phyloP scores from a whole-genome alignment of 768 basidiomycete genomes.

The Coprinellus aureogranulatus region DNA sequence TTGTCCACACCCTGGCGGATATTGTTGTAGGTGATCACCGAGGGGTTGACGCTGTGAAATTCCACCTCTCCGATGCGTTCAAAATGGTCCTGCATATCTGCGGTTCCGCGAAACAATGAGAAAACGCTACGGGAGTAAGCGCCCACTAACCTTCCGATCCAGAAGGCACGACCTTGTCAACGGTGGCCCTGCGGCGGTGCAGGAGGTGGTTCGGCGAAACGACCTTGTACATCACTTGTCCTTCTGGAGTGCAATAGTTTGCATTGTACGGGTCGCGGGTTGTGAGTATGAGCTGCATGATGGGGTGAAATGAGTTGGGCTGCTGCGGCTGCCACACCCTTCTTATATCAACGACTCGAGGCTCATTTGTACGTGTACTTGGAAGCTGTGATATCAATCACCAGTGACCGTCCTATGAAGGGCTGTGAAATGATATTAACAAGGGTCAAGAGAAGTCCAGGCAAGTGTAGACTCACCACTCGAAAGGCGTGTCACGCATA shows the following conservation, averaged over 20 bases:
- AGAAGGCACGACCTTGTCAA: slow-evolving; percentile 10
- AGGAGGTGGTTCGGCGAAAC: slow-evolving; percentile 10
- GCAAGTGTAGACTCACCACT: too few relatives aligned
- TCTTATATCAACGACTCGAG: too few relatives aligned
- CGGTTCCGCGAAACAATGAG: not conserved
- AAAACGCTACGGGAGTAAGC: not conserved
- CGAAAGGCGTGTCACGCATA: too few relatives aligned
- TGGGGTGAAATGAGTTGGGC: not conserved
- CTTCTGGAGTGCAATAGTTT: slow-evolving; percentile 18
- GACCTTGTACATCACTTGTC: slow-evolving; percentile 21
- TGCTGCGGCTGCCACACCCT: too few relatives aligned
- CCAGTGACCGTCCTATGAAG: too few relatives aligned
- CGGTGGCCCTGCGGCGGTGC: slow-evolving; percentile 10
- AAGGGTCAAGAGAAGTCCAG: too few relatives aligned
- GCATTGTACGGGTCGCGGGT: slow-evolving; percentile 17
- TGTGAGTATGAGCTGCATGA: slow-evolving; percentile 25
- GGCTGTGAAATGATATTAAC: too few relatives aligned
- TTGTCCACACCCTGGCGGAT: slow-evolving; percentile 1
- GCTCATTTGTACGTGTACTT: too few relatives aligned
- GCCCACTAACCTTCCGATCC: not conserved
- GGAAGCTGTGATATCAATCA: too few relatives aligned
- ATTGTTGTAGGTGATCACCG: slow-evolving; percentile 11
- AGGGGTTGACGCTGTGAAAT: slow-evolving; percentile 9
- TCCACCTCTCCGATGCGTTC: slow-evolving; percentile 14
- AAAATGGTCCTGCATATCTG: slow-evolving; percentile 8